These are phyloP conservation scores for Cadophora malorum DNA, from an alignment of 2,329 filamentous ascomycete species.

Conservation along the genomic window DNA sequence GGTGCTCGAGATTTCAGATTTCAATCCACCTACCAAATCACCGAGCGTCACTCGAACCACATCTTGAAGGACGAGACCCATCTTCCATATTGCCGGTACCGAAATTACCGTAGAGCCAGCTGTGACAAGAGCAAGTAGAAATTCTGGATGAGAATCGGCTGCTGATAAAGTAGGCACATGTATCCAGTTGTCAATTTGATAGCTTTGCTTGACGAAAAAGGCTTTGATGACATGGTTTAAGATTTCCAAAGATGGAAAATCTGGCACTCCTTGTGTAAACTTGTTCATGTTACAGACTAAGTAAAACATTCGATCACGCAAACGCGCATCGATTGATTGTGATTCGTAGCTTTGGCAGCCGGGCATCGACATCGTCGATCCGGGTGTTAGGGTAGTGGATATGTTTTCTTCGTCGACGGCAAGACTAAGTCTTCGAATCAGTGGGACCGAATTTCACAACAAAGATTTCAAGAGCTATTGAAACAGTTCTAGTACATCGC, in stretches of 20 bases:
- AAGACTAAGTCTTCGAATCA: conserved; percentile 4
- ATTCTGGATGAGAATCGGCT: not conserved
- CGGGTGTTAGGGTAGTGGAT: conserved; percentile 24
- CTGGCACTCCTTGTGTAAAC: not conserved
- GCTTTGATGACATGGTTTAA: conserved; percentile 12
- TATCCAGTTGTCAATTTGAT: conserved; percentile 18
- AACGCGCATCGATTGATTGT: not conserved
- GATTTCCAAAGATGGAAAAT: conserved; percentile 9
- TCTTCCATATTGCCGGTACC: conserved; percentile 25
- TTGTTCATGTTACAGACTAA: conserved; percentile 11
- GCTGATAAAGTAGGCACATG: conserved; percentile 12
- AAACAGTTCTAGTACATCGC: not conserved
- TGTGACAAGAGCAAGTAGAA: not conserved
- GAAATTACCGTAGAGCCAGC: conserved; percentile 13
- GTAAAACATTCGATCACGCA: conserved; percentile 16
- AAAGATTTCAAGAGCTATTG: no score
- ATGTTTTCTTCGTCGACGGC: conserved; percentile 34
- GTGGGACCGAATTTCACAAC: not conserved
- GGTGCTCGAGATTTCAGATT: not conserved
- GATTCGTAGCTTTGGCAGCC: not conserved
- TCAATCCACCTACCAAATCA: conserved; percentile 24
- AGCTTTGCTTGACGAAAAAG: conserved; percentile 11
- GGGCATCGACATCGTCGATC: not conserved
- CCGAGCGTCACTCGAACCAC: conserved; percentile 24
- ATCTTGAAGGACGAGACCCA: conserved; percentile 33